phyloP scores from a whole-genome alignment of 768 basidiomycete genomes.

The Sporobolomyces pararoseus region DNA sequence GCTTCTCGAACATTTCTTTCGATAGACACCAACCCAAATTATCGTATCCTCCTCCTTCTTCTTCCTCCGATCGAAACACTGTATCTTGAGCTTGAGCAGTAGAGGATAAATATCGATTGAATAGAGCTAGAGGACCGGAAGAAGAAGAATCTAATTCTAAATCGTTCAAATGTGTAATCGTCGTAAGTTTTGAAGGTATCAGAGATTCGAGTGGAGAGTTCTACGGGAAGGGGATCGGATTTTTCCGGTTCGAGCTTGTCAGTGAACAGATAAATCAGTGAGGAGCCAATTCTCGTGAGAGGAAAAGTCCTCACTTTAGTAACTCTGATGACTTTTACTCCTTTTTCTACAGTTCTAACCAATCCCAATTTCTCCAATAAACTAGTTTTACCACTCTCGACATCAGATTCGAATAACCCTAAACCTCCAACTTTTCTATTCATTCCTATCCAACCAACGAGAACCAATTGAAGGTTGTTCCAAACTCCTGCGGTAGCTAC shows the following conservation, averaged over 20 bases:
- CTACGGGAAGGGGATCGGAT: too few species aligned
- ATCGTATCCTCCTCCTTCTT: not conserved
- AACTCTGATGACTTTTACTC: slow-evolving; percentile 3
- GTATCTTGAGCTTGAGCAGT: too few species aligned
- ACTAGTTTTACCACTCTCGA: not conserved
- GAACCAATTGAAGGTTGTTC: slow-evolving; percentile 20
- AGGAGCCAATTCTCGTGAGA: too few species aligned
- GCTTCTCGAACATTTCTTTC: not conserved
- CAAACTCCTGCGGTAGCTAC: slow-evolving; percentile 24
- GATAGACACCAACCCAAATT: slow-evolving; percentile 36
- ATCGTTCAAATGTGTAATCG: slow-evolving; percentile 35
- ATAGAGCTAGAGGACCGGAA: not conserved
- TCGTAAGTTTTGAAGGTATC: not conserved
- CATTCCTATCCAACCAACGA: not conserved
- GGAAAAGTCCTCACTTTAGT: not conserved
- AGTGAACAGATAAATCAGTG: too few species aligned
- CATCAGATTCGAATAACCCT: not conserved
- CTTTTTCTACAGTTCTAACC: too few species aligned
- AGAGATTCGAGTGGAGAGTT: not conserved
- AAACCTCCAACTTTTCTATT: not conserved
- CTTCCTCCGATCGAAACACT: not conserved
- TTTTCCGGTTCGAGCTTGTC: too few species aligned
- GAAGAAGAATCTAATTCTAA: slow-evolving; percentile 27
- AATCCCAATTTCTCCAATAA: not conserved
- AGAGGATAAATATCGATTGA: not conserved